Percentiles rank a stretch among this genome's conserved stretches.
Evolutionary conservation across 495 filamentous ascomycete genomes (phyloP).

Genomic region (Xylaria flabelliformis): DNA sequence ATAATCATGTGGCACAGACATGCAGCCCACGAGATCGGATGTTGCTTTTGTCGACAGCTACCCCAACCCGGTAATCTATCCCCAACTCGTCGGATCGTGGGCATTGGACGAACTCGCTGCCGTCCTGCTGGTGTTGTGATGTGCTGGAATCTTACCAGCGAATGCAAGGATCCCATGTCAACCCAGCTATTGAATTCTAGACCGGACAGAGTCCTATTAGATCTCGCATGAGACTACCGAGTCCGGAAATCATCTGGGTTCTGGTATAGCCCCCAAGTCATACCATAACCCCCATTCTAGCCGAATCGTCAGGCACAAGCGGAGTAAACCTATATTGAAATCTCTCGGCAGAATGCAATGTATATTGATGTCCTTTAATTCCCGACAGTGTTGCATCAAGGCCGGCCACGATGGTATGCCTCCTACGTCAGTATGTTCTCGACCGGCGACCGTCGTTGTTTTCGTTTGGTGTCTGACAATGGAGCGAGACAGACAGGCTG

Average conservation of each 20-base stretch:
- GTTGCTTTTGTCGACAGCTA: background rate
- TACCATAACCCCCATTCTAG: background rate
- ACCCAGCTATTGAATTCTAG: constrained; percentile 11
- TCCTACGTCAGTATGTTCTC: background rate
- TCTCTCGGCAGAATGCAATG: constrained; percentile 1
- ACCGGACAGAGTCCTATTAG: constrained; percentile 8
- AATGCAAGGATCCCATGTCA: constrained; percentile 7
- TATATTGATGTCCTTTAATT: background rate
- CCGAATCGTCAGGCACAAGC: background rate
- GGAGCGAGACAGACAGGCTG: constrained; percentile 20
- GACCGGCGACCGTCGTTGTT: background rate
- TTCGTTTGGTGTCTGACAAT: background rate
- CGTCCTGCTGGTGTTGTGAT: constrained; percentile 7
- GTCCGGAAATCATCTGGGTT: background rate
- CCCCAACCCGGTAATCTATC: constrained; percentile 11
- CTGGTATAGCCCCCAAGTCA: background rate
- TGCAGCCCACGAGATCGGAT: constrained; percentile 20
- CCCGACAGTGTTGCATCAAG: constrained; percentile 18
- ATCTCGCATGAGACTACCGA: constrained; percentile 24
- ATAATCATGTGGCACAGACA: background rate
- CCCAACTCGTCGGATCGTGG: constrained; percentile 19
- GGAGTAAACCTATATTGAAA: constrained; percentile 5
- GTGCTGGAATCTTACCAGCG: constrained; percentile 1
- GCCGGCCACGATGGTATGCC: constrained; percentile 15
- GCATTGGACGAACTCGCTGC: constrained; percentile 7